phyloP scores from a whole-genome alignment of 139 green algal genomes.

The Closterium sp. region DNA sequence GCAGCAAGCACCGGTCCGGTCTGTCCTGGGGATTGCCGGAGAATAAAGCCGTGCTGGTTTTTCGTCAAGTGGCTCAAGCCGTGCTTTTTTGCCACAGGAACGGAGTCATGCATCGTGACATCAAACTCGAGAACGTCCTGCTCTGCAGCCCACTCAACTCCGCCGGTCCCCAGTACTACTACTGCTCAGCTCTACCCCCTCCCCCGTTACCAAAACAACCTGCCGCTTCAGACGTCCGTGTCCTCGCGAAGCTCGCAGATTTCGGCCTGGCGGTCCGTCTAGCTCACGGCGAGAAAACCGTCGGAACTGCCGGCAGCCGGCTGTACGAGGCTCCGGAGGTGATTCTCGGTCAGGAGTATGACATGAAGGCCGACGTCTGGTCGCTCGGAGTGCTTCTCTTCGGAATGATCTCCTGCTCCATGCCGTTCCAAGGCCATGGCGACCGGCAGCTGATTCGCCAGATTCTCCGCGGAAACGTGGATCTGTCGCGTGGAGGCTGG shows the following conservation, averaged over 20 bases:
- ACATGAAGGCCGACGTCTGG: conserved; percentile 73
- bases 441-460: not conserved
- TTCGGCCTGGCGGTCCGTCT: not conserved
- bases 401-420: conserved; percentile 68
- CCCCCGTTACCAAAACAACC: not conserved
- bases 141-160: not conserved
- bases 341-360: conserved; percentile 17
- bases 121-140: conserved; percentile 1
- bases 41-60: not conserved
- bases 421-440: conserved; percentile 28
- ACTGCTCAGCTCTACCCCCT: not conserved
- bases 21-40: not conserved
- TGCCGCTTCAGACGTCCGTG: not conserved
- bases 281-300: not conserved
- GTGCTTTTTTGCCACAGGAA: not conserved
- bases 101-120: conserved; percentile 1
- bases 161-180: not conserved
- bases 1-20: not conserved
- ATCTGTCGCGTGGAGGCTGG: not conserved
- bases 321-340: conserved; percentile 14
- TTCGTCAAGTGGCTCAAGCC: not conserved
- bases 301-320: not conserved
- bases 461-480: not conserved
- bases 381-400: conserved; percentile 80
- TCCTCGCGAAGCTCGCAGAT: not conserved